These are phyloP conservation scores for Candida succiphila DNA, from an alignment of 805 yeast species.

Conservation along the genomic window DNA sequence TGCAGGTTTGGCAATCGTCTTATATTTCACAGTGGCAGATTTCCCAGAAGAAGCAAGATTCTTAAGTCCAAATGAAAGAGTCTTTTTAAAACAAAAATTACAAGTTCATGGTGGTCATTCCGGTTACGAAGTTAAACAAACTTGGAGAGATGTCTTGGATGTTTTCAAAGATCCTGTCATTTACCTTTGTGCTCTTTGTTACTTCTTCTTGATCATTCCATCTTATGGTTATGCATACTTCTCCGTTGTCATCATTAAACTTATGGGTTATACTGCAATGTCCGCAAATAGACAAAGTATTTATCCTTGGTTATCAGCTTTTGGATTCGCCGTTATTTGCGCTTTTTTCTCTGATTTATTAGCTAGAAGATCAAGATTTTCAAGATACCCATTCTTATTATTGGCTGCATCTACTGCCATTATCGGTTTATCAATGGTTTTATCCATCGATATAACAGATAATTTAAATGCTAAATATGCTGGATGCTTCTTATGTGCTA, in stretches of 20 bases:
- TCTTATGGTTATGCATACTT: slow-evolving; percentile 70
- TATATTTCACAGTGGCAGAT: slow-evolving; percentile 47
- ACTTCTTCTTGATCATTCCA: slow-evolving; percentile 62
- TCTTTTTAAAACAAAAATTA: slow-evolving; percentile 48
- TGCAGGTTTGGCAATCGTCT: slow-evolving; percentile 21
- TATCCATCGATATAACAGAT: slow-evolving; percentile 27
- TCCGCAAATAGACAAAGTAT: slow-evolving; percentile 74
- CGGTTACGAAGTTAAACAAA: slow-evolving; percentile 37
- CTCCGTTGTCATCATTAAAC: slow-evolving; percentile 54
- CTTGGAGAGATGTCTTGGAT: slow-evolving; percentile 30
- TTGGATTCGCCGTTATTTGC: slow-evolving; percentile 51
- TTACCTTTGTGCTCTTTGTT: slow-evolving; percentile 47
- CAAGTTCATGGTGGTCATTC: slow-evolving; percentile 42
- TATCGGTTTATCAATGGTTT: slow-evolving; percentile 45
- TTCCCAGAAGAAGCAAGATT: slow-evolving; percentile 63
- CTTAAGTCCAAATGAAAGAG: slow-evolving; percentile 40
- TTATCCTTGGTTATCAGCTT: slow-evolving; percentile 77
- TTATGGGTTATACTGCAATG: slow-evolving; percentile 58
- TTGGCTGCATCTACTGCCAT: slow-evolving; percentile 27
- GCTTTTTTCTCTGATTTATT: slow-evolving; percentile 54
- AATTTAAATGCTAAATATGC: slow-evolving; percentile 40
- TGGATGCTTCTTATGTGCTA: slow-evolving; percentile 50
- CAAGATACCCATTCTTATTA: slow-evolving; percentile 33
- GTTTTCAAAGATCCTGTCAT: slow-evolving; percentile 53
- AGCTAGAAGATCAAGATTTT: slow-evolving; percentile 12